These are phyloP conservation scores for Garcia nutans DNA, from an alignment of 345 rosid genomes.

Conservation along the genomic window DNA sequence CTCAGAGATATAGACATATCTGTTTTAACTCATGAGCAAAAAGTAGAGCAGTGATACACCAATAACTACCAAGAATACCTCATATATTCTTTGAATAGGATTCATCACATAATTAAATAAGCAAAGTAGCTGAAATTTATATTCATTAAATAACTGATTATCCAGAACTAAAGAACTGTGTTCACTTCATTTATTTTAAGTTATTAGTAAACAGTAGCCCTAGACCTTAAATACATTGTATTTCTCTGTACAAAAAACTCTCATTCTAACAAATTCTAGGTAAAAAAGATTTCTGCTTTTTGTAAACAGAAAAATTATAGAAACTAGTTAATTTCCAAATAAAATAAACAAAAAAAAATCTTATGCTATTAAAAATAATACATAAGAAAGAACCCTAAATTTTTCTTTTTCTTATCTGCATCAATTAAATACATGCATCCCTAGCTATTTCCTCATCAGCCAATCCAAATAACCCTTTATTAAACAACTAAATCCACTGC, in stretches of 20 bases:
- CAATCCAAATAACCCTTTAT: no score
- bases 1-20: not conserved
- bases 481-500: no score
- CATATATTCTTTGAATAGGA: not conserved
- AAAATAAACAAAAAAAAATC: no score
- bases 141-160: not conserved
- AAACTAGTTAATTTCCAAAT: no score
- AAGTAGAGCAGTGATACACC: not conserved
- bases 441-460: no score
- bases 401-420: no score
- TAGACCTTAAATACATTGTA: not conserved
- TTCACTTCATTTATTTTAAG: not conserved
- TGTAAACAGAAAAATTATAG: no score
- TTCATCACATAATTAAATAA: not conserved
- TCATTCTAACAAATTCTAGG: not conserved
- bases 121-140: not conserved
- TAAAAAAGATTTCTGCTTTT: not conserved
- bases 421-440: no score
- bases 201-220: not conserved
- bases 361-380: no score
- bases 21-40: not conserved
- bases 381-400: no score
- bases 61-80: not conserved
- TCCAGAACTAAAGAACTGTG: not conserved
- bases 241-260: not conserved